A percentile compares a stretch with the other conserved stretches of the same genome.
These are phyloP conservation scores for Pulveroboletus sp. DNA, from an alignment of 768 basidiomycete species.

Conservation along the genomic window DNA sequence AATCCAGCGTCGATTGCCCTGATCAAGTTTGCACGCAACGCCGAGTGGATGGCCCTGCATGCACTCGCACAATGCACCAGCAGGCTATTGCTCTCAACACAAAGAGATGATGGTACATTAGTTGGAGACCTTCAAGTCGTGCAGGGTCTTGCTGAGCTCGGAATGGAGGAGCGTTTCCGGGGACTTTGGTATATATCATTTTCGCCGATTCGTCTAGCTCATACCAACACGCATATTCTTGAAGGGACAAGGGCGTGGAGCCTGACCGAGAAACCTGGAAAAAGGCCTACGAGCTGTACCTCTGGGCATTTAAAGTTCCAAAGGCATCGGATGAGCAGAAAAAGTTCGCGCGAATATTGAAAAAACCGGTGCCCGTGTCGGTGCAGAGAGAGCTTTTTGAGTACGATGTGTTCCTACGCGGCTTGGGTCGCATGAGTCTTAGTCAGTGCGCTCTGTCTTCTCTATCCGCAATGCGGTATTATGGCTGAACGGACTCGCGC, in stretches of 20 bases:
- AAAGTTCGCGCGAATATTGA: conserved; percentile 53
- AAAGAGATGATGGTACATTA: conserved; percentile 35
- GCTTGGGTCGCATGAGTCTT: conserved; percentile 73
- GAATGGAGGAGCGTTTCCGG: conserved; percentile 65
- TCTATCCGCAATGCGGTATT: not conserved
- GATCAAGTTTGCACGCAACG: conserved; percentile 52
- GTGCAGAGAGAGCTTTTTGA: conserved; percentile 60
- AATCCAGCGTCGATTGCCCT: conserved; percentile 67
- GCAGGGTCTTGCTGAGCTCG: conserved; percentile 62
- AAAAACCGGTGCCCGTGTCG: conserved; percentile 41
- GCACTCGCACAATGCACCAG: conserved; percentile 67
- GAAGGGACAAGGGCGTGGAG: conserved; percentile 38
- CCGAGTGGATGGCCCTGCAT: conserved; percentile 66
- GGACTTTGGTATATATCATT: conserved; percentile 13
- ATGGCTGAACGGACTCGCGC: not conserved
- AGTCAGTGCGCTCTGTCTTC: conserved; percentile 45
- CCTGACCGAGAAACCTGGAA: conserved; percentile 67
- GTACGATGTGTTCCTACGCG: conserved; percentile 70
- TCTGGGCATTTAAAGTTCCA: conserved; percentile 62
- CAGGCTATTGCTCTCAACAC: conserved; percentile 52
- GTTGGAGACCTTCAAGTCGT: conserved; percentile 52
- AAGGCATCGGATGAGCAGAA: conserved; percentile 45
- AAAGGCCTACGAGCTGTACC: conserved; percentile 52
- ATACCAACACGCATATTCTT: not conserved
- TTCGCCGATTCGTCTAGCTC: not conserved